Percentiles rank a stretch among this genome's conserved stretches.
Evolutionary conservation across 2,329 filamentous ascomycete species (phyloP).

Genomic region (Talaromyces sp.): DNA sequence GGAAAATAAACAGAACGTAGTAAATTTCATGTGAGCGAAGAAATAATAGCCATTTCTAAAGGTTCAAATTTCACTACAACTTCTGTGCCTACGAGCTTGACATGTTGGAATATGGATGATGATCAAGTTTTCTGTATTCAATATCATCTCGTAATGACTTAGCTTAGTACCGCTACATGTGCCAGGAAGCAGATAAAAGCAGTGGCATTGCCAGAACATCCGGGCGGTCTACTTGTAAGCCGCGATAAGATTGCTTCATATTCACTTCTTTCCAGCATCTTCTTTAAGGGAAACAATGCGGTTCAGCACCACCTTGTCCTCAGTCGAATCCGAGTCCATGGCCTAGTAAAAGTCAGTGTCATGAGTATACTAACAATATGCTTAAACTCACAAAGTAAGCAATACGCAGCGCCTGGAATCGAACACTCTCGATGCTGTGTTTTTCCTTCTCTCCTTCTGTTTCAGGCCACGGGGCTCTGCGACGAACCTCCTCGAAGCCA

Average conservation of each 20-base stretch:
- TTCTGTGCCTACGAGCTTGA: neutral
- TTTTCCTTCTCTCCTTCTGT: slow-evolving; percentile 60
- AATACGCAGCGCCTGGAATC: slow-evolving; percentile 88
- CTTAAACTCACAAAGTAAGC: slow-evolving; percentile 65
- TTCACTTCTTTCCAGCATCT: slow-evolving; percentile 11
- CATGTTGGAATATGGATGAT: neutral
- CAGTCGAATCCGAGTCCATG: slow-evolving; percentile 71
- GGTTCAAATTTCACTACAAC: neutral
- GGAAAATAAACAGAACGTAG: neutral
- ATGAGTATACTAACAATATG: neutral
- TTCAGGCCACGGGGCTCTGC: slow-evolving; percentile 75
- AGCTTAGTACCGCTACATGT: neutral
- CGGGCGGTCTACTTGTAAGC: neutral
- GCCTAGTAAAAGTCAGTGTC: slow-evolving; percentile 14
- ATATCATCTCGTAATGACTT: neutral
- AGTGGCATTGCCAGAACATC: neutral
- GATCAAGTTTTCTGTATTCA: neutral
- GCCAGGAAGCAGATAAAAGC: neutral
- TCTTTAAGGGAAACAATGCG: slow-evolving; percentile 90
- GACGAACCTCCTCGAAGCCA: slow-evolving; percentile 72
- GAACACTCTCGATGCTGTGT: slow-evolving; percentile 48
- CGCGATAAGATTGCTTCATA: neutral
- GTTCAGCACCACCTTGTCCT: slow-evolving; percentile 78
- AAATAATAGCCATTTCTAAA: neutral
- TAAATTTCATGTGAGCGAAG: neutral